These are phyloP conservation scores for Nitzschia sp. DNA, from an alignment of 108 stramenopile genomes.

Conservation along the genomic window DNA sequence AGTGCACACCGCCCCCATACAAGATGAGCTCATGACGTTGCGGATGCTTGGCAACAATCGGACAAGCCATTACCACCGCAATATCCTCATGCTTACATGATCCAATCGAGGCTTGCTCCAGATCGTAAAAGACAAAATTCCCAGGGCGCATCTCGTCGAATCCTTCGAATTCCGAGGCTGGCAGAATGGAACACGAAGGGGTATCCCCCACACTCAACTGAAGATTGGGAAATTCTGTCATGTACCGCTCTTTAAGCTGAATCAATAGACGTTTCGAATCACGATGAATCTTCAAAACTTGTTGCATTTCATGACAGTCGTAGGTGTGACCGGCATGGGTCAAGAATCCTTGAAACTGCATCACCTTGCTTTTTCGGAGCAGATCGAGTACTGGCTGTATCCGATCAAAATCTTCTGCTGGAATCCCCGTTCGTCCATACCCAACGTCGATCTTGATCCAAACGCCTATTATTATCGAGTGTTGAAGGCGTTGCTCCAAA, in stretches of 20 bases:
- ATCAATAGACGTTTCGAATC: neutral
- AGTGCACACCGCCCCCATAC: conserved; percentile 23
- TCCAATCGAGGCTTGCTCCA: conserved; percentile 18
- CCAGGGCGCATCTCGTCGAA: conserved; percentile 17
- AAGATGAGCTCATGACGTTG: conserved; percentile 9
- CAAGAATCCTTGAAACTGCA: conserved; percentile 13
- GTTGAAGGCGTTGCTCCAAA: neutral
- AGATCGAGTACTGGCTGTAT: neutral
- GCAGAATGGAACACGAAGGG: conserved; percentile 8
- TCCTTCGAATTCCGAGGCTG: neutral
- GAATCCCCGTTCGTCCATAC: conserved; percentile 19
- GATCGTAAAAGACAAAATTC: conserved; percentile 24
- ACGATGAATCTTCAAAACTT: conserved; percentile 5
- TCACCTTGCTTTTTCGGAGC: neutral
- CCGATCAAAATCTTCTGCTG: conserved; percentile 11
- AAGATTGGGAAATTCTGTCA: conserved; percentile 2
- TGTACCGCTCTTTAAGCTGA: conserved; percentile 11
- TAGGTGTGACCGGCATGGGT: conserved; percentile 19
- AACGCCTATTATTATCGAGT: neutral
- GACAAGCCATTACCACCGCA: conserved; percentile 20
- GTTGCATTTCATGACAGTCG: neutral
- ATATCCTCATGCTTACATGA: conserved; percentile 1
- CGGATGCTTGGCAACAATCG: conserved; percentile 22
- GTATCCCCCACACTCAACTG: conserved; percentile 10
- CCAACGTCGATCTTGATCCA: conserved; percentile 21